A percentile compares a stretch with the other conserved stretches of the same genome.
Evolutionary conservation across 2,329 filamentous ascomycete species (phyloP).

Genomic region (Geosmithia putterillii): DNA sequence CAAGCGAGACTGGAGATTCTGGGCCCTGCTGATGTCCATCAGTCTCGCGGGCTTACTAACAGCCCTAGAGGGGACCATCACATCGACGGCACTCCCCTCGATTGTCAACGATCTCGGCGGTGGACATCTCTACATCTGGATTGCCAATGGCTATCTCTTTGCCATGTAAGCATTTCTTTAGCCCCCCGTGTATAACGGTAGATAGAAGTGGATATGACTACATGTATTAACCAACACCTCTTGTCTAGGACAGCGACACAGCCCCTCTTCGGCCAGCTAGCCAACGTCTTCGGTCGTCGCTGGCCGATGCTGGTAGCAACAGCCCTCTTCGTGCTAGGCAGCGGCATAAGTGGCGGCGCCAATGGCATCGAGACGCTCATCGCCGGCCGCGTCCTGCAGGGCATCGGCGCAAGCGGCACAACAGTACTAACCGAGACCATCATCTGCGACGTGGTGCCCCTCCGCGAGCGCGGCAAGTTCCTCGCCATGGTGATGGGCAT

Average conservation of each 20-base stretch:
- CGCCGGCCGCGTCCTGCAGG: constrained; percentile 31
- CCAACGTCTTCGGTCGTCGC: constrained; percentile 13
- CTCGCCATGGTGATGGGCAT: constrained; percentile 17
- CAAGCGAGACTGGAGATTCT: neutral
- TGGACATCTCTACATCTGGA: constrained; percentile 11
- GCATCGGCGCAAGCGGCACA: constrained; percentile 24
- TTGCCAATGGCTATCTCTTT: constrained; percentile 11
- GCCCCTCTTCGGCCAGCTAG: constrained; percentile 11
- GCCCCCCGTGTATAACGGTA: neutral
- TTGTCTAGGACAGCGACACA: constrained; percentile 21
- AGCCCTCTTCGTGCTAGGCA: constrained; percentile 3
- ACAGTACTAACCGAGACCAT: constrained; percentile 17
- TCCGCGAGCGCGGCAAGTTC: constrained; percentile 31
- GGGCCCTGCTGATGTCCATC: neutral
- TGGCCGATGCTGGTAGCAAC: constrained; percentile 5
- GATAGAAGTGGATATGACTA: neutral
- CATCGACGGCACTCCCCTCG: constrained; percentile 16
- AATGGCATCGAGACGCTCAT: constrained; percentile 2
- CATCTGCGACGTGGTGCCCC: constrained; percentile 31
- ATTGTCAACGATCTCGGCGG: constrained; percentile 9
- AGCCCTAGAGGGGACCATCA: constrained; percentile 14
- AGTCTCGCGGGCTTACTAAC: constrained; percentile 8
- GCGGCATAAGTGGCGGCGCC: constrained; percentile 20
- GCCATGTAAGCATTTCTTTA: constrained; percentile 3
- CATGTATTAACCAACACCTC: constrained; percentile 1